phyloP scores from a whole-genome alignment of 140 eudicot genomes.

The Anethum foeniculum region DNA sequence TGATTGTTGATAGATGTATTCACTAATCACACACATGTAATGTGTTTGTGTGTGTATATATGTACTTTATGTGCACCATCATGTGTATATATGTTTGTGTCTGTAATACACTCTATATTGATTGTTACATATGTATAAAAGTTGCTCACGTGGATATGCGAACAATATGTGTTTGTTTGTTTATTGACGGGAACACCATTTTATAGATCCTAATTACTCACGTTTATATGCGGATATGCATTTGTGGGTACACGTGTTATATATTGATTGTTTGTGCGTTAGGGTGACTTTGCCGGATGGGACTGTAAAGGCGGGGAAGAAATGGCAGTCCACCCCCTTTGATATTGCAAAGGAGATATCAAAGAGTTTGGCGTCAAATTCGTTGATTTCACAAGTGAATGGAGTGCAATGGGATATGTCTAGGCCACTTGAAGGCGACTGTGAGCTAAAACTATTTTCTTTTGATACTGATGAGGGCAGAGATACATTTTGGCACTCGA shows the following conservation, averaged over 20 bases:
- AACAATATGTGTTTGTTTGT: too few species aligned
- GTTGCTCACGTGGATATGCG: too few species aligned
- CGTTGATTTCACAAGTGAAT: constrained; percentile 66
- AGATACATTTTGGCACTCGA: constrained; percentile 95
- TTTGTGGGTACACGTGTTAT: not conserved
- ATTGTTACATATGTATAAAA: not conserved
- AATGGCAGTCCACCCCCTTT: constrained; percentile 75
- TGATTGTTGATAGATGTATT: not conserved
- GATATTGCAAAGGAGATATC: constrained; percentile 78
- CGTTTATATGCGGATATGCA: too few species aligned
- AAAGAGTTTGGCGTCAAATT: constrained; percentile 68
- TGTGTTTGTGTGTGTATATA: not conserved
- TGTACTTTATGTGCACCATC: not conserved
- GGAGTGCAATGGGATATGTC: constrained; percentile 85
- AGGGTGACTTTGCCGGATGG: constrained; percentile 84
- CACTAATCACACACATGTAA: not conserved
- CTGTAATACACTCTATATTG: not conserved
- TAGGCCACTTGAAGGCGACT: constrained; percentile 78
- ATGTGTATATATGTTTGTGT: not conserved
- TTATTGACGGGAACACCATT: not conserved
- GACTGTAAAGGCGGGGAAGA: constrained; percentile 71
- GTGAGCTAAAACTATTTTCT: constrained; percentile 58
- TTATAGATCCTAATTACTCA: not conserved
- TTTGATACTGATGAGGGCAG: constrained; percentile 79
- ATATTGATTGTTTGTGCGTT: not conserved